These are phyloP conservation scores for Talaromyces marneffei DNA, from an alignment of 2,329 filamentous ascomycete species.

Conservation along the genomic window DNA sequence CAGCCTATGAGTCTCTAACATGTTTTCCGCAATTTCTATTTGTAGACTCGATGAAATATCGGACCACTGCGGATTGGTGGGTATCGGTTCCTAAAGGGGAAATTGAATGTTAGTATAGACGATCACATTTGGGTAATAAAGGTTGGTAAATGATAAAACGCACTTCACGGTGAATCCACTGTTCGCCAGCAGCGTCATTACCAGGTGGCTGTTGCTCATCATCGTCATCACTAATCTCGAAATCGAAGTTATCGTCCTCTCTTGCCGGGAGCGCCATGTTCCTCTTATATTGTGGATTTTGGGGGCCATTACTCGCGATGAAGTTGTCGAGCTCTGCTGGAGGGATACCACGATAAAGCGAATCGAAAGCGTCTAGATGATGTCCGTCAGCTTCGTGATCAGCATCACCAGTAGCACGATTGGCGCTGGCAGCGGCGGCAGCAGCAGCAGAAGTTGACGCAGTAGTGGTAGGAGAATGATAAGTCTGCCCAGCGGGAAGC, in stretches of 20 bases:
- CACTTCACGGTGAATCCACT: neutral
- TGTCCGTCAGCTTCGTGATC: neutral
- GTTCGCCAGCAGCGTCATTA: neutral
- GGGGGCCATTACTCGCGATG: constrained; percentile 25
- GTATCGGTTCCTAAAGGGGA: neutral
- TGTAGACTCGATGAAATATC: constrained; percentile 29
- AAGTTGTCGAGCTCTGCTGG: constrained; percentile 19
- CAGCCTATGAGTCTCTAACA: constrained; percentile 22
- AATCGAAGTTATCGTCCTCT: neutral
- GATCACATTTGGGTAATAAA: neutral
- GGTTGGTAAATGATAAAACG: neutral
- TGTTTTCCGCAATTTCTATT: constrained; percentile 32
- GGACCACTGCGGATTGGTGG: constrained; percentile 25
- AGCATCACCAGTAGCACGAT: neutral
- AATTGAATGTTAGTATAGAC: neutral
- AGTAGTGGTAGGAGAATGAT: neutral
- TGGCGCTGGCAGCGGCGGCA: neutral
- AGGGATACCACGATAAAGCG: constrained; percentile 13
- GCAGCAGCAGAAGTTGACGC: neutral
- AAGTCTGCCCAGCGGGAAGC: neutral
- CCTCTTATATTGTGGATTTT: constrained; percentile 24
- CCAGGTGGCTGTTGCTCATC: neutral
- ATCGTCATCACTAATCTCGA: constrained; percentile 7
- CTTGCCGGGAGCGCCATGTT: constrained; percentile 24
- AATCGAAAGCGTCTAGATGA: neutral